A percentile compares a stretch with the other conserved stretches of the same genome.
Conservation (phyloP, 2,329 filamentous ascomycete genomes). For the Talaromyces sp. region DNA sequence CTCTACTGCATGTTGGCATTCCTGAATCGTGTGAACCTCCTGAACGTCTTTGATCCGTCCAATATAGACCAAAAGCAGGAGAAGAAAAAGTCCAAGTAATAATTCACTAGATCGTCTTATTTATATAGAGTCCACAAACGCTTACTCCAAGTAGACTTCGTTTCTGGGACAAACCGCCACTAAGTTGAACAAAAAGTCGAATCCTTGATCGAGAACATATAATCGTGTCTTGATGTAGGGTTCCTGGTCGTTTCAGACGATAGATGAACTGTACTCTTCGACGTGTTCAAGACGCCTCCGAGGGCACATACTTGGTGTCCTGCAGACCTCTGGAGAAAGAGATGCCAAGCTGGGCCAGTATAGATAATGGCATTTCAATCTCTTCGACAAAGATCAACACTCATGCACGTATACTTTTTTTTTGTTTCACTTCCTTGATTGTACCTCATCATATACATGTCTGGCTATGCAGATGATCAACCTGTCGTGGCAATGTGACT, state of each 20-base stretch:
- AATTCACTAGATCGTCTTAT: not conserved
- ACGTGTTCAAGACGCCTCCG: not conserved
- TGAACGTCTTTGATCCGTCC: too few species aligned
- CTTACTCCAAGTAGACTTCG: not conserved
- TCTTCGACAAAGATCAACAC: not conserved
- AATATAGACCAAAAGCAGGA: too few species aligned
- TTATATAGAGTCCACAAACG: not conserved
- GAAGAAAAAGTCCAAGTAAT: too few species aligned
- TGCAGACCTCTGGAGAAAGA: not conserved
- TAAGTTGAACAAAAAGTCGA: not conserved
- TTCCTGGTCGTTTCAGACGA: not conserved
- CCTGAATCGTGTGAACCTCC: too few species aligned
- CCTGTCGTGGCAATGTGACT: not conserved
- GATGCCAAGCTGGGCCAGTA: not conserved
- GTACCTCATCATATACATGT: not conserved
- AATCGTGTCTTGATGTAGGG: not conserved
- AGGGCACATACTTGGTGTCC: not conserved
- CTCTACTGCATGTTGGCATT: too few species aligned
- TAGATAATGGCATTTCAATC: not conserved
- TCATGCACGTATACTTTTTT: not conserved
- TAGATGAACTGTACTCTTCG: not conserved
- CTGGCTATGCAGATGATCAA: not conserved
- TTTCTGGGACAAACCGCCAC: not conserved
- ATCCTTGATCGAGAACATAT: not conserved
- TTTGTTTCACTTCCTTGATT: not conserved